These are phyloP conservation scores for Chalaropsis thielavioides DNA, from an alignment of 2,329 filamentous ascomycete species.

Conservation along the genomic window DNA sequence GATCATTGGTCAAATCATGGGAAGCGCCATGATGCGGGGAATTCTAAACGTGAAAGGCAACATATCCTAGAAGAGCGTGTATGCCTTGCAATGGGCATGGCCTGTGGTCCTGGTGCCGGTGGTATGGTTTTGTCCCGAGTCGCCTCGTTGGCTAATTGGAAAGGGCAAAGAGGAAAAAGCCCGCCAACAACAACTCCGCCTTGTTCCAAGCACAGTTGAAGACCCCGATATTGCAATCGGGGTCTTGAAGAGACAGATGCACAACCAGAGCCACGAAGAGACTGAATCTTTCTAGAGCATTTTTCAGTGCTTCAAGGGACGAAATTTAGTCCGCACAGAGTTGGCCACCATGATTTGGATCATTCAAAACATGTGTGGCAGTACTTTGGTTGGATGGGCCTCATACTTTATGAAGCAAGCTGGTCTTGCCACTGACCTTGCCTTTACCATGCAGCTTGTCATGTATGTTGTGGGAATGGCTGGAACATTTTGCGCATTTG, in stretches of 20 bases:
- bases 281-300: constrained; percentile 25
- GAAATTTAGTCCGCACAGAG: constrained; percentile 29
- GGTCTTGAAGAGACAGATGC: constrained; percentile 18
- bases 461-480: constrained; percentile 26
- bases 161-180: constrained; percentile 25
- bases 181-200: constrained; percentile 20
- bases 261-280: not conserved
- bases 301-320: constrained; percentile 29
- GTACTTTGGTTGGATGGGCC: constrained; percentile 25
- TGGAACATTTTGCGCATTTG: constrained; percentile 30
- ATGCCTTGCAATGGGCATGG: constrained; percentile 33
- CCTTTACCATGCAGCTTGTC: constrained; percentile 24
- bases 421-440: constrained; percentile 22
- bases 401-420: constrained; percentile 27
- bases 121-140: constrained; percentile 26
- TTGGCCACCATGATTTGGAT: constrained; percentile 25
- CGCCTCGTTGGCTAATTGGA: constrained; percentile 34
- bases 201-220: constrained; percentile 21
- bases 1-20: constrained; percentile 30
- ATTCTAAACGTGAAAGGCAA: constrained; percentile 25
- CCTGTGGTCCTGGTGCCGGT: constrained; percentile 27
- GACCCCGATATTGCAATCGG: constrained; percentile 21
- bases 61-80: constrained; percentile 32
- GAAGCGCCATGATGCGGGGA: constrained; percentile 27
- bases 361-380: constrained; percentile 23